Conservation (phyloP, 345 rosid genomes). For the Erucastrum elatum region DNA sequence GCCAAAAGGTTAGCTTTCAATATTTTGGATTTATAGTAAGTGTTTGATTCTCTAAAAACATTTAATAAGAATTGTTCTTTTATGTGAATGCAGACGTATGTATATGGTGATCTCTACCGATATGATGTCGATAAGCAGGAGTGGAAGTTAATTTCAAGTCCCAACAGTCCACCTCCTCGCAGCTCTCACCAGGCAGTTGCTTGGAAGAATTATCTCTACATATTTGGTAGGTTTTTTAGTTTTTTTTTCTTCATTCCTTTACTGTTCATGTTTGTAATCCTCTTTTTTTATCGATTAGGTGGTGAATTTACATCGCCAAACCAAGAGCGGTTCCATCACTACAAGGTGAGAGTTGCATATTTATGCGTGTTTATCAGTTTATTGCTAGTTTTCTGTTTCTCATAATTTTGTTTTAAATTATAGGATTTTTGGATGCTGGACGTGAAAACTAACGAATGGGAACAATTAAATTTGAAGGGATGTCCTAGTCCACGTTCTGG, state of each 20-base stretch:
- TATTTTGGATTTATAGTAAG: neutral
- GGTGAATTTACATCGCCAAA: constrained; percentile 97
- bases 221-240: constrained; percentile 61
- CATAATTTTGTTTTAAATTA: neutral
- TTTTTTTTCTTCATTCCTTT: neutral
- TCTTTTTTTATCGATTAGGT: constrained; percentile 46
- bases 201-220: constrained; percentile 94
- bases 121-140: constrained; percentile 86
- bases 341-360: constrained; percentile 62
- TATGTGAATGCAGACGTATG: constrained; percentile 64
- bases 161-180: constrained; percentile 97
- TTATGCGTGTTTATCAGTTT: neutral
- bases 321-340: constrained; percentile 96
- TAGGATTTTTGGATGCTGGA: constrained; percentile 97
- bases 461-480: constrained; percentile 84
- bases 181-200: constrained; percentile 97
- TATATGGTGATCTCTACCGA: constrained; percentile 86
- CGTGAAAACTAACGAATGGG: constrained; percentile 94
- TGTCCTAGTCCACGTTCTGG: constrained; percentile 94
- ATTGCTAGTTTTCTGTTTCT: neutral
- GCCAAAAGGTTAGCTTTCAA: constrained; percentile 65
- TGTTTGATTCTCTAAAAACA: neutral
- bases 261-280: neutral
- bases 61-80: neutral
- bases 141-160: constrained; percentile 88